Evolutionary conservation across 345 rosid species (phyloP), one percentile per base, ranked within the genome.

Genomic region (Eucalyptus pauciflora): DNA sequence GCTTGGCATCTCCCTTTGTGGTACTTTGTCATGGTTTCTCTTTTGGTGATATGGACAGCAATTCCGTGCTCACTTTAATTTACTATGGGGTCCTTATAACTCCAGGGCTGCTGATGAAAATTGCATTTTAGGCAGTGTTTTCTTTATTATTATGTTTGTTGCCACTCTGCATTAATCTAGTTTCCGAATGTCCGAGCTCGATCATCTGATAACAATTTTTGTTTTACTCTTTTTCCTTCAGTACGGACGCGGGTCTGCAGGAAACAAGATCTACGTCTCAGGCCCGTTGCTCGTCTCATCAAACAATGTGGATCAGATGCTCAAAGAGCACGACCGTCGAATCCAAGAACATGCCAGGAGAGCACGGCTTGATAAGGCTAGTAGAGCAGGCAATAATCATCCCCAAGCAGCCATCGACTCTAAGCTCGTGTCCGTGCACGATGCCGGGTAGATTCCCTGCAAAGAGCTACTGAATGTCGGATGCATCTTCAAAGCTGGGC

Each of bases 281-380:
- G 99, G 99, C 90, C 98, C 99, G 12, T 92, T 96, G 54, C 92
- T 98, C 37, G 96, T 91, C 88, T 93, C 96, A 54, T 93, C 99
- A 41, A 93, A 94, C 93, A 94, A 98, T 88, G 93, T 95, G 37
- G 99, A 96, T 52, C 97, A 96, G 80, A 94, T 98, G 98, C 95
- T 97, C n/a, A 95, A 94, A 93, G 99, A 98, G 86, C 98, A 95
- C 11, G 98, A 98, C 86, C 90, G 94, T 10, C 93, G 92, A 91
- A 93, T 98, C 62, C 98, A 96, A 89, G 98, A 97, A 89, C 94
- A 90, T 86, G 93, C 96, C 89, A 92, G 98, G 49, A 89, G 92
- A 76, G 89, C 93, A 20, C 91, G 94, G 83, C 91, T 89, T 8
- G 95, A 92, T 88, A 92, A 89, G 92, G 62, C 93, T 12, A 96